A percentile compares a stretch with the other conserved stretches of the same genome.
These are phyloP conservation scores for Neurospora sp. DNA, from an alignment of 495 filamentous ascomycete genomes.

Conservation along the genomic window DNA sequence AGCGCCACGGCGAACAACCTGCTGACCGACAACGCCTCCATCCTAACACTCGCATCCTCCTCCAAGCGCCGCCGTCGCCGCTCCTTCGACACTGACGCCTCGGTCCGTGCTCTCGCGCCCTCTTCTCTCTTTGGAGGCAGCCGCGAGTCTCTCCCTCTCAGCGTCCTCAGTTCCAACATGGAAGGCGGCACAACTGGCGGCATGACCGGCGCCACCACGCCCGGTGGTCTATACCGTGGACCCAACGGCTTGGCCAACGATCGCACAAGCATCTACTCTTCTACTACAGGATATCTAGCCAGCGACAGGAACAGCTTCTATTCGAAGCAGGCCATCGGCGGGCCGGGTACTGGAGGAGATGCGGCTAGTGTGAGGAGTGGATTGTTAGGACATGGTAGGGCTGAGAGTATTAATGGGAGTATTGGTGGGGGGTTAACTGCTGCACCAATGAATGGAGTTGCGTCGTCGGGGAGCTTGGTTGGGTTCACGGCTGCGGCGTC, in stretches of 20 bases:
- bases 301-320: slow-evolving; percentile 80
- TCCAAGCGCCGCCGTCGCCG: slow-evolving; percentile 82
- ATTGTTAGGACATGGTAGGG: slow-evolving; percentile 61
- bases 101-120: slow-evolving; percentile 82
- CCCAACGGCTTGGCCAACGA: slow-evolving; percentile 60
- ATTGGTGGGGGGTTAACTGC: slow-evolving; percentile 39
- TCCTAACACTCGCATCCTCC: slow-evolving; percentile 91
- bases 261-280: slow-evolving; percentile 77
- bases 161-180: slow-evolving; percentile 72
- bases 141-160: slow-evolving; percentile 76
- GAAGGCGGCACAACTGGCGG: slow-evolving; percentile 27
- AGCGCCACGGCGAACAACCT: slow-evolving; percentile 87
- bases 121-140: slow-evolving; percentile 88
- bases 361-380: slow-evolving; percentile 72
- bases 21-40: slow-evolving; percentile 88
- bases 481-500: slow-evolving; percentile 9
- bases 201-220: slow-evolving; percentile 18
- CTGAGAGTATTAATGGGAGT: slow-evolving; percentile 74
- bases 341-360: slow-evolving; percentile 58
- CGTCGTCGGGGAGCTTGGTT: background rate
- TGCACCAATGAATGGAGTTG: background rate
- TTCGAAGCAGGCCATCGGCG: slow-evolving; percentile 48
- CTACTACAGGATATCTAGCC: slow-evolving; percentile 50
- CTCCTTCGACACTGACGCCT: slow-evolving; percentile 92
- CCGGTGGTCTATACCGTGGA: slow-evolving; percentile 53